Base-by-base conservation (phyloP, 192 early-diverging fungal species). In the Powellomyces hirtus region DNA sequence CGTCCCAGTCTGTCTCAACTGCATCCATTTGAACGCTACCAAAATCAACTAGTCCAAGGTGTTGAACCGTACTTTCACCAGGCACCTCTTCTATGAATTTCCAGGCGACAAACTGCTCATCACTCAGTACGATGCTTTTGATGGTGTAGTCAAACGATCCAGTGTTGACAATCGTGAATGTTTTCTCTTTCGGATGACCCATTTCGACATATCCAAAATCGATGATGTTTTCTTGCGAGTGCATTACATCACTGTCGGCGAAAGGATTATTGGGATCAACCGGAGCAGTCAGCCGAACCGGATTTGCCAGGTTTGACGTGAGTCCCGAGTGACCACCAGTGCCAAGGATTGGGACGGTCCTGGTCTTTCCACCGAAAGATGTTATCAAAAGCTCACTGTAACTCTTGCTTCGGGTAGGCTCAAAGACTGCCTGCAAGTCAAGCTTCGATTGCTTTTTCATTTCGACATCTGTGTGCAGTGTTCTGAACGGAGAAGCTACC, bases 1-100 rank as follows among this genome's bases (percentile, higher is more conserved):
- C 83, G 56, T 85, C 83, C 78, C 78, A 85, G 58, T 85, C 83
- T 14, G 75, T 44, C 56, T 85, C 83, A 34, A 53, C 4, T 0
- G 34, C 64, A 26, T 77, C 79, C 29, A 44, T 10, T 4, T 11
- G 29, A 13, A 45, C 68, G 33, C 7, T 35, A 13, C 57, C 74
- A 70, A 66, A 75, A 36, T 37, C 59, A 37, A 35, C 38, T 5
- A 36, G 51, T 14, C 50, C 65, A 5, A 35, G n/a, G 18, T 33
- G 51, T 2, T 35, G 30, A 26, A 22, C 8, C 34, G 10, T 16
- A 27, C 8, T 29, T 11, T 44, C 27, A 29, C 79, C 76, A 6
- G 16, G 1, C n/a, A 36, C 8, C 1, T 84, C 82, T 22, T 82
- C 82, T 22, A 58, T 10, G 40, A 83, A 71, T 57, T 75, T 83